Evolutionary conservation across 176 grass and related monocot genomes (phyloP).

Genomic region (Carex cristatella): DNA sequence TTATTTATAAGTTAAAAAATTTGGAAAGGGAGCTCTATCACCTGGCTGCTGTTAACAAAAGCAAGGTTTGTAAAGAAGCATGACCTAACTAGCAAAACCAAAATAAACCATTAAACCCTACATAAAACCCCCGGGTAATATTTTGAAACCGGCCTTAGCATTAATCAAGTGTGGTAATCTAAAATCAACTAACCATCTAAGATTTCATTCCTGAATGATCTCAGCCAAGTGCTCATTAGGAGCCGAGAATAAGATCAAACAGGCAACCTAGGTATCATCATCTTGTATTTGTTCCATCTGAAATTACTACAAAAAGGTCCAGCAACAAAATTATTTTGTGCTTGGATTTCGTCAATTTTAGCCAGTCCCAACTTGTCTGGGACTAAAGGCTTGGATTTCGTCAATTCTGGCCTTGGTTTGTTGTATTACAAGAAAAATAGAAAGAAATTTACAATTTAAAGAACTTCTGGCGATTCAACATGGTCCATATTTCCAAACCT

Average conservation of each 20-base stretch:
- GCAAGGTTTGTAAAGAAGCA: background rate
- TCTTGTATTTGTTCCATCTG: background rate
- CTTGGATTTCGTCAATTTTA: background rate
- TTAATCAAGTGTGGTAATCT: background rate
- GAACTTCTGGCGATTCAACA: background rate
- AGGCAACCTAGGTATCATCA: background rate
- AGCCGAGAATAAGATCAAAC: background rate
- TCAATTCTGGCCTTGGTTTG: background rate
- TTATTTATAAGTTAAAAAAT: background rate
- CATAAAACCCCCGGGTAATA: background rate
- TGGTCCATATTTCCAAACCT: background rate
- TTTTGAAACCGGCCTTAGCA: background rate
- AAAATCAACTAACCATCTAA: background rate
- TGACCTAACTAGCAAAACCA: background rate
- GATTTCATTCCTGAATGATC: background rate
- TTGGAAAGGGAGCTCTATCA: background rate
- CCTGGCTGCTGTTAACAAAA: background rate
- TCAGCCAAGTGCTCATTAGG: background rate
- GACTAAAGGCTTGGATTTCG: background rate
- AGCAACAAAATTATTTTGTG: background rate
- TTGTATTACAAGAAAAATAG: background rate
- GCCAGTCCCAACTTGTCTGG: no score
- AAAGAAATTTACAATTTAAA: background rate
- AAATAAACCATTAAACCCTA: background rate
- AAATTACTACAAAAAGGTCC: background rate